Percentiles rank a stretch among this genome's conserved stretches.
phyloP scores from a whole-genome alignment of 2,329 filamentous ascomycete species.

The Botrytis aclada region DNA sequence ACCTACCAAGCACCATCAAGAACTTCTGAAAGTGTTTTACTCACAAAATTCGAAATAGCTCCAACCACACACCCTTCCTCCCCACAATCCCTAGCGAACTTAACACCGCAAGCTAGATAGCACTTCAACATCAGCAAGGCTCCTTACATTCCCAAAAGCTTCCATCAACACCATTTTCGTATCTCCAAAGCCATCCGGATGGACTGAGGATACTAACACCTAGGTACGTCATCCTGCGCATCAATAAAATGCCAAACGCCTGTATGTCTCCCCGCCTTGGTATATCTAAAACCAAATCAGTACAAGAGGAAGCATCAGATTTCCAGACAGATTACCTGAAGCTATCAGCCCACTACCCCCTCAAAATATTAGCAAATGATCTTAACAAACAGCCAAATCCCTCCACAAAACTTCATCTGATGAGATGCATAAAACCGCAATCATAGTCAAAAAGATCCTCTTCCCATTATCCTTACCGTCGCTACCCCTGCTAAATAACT shows the following conservation, averaged over 20 bases:
- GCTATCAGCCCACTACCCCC: conserved; percentile 56
- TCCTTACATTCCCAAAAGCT: not conserved
- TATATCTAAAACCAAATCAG: conserved; percentile 48
- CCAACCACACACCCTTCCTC: conserved; percentile 59
- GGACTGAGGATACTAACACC: conserved; percentile 13
- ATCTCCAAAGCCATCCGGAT: not conserved
- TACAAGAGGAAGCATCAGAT: not conserved
- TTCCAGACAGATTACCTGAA: conserved; percentile 18
- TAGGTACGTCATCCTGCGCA: conserved; percentile 60
- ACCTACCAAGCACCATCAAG: not conserved
- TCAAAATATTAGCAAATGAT: not conserved
- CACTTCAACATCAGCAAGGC: not conserved
- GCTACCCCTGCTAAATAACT: conserved; percentile 62
- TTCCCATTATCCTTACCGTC: conserved; percentile 36
- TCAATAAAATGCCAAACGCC: conserved; percentile 68
- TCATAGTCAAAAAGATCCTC: not conserved
- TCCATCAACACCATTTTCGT: not conserved
- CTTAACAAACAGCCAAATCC: not conserved
- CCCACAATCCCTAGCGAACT: conserved; percentile 60
- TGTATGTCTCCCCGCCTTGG: conserved; percentile 59
- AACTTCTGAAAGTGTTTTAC: not conserved
- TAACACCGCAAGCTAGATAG: conserved; percentile 50
- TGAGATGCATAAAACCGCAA: no score
- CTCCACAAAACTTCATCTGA: not conserved
- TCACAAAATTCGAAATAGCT: conserved; percentile 37